phyloP scores from a whole-genome alignment of 2,329 filamentous ascomycete genomes.

The Amauroascus niger region DNA sequence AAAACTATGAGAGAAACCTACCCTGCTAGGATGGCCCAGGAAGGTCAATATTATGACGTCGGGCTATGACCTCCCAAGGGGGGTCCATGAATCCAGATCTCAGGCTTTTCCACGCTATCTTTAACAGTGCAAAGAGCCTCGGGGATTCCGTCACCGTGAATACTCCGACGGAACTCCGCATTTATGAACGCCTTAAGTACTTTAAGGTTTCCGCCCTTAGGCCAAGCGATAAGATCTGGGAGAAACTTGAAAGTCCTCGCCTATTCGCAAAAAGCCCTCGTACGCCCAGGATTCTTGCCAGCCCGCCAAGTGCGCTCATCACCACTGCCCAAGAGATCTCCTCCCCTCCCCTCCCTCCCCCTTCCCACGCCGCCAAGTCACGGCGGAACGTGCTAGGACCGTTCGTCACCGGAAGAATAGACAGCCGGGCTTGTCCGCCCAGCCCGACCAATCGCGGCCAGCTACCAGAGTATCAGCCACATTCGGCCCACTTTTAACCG shows the following conservation, averaged over 20 bases:
- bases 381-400: neutral
- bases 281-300: neutral
- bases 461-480: neutral
- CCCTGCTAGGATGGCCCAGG: neutral
- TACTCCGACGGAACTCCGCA: conserved; percentile 2
- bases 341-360: conserved; percentile 1
- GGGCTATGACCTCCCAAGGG: neutral
- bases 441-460: neutral
- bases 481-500: neutral
- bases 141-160: neutral
- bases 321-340: conserved; percentile 1
- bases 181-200: neutral
- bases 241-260: neutral
- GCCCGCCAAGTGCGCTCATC: neutral
- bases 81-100: neutral
- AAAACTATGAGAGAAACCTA: no score
- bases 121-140: no score
- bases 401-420: neutral
- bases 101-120: neutral
- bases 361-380: conserved; percentile 2
- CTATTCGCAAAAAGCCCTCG: neutral
- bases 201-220: conserved; percentile 1
- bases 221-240: neutral
- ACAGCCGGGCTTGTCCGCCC: neutral
- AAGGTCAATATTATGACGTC: neutral